Conservation (phyloP, 2,329 filamentous ascomycete genomes). For the Arthrobotrys conoides region DNA sequence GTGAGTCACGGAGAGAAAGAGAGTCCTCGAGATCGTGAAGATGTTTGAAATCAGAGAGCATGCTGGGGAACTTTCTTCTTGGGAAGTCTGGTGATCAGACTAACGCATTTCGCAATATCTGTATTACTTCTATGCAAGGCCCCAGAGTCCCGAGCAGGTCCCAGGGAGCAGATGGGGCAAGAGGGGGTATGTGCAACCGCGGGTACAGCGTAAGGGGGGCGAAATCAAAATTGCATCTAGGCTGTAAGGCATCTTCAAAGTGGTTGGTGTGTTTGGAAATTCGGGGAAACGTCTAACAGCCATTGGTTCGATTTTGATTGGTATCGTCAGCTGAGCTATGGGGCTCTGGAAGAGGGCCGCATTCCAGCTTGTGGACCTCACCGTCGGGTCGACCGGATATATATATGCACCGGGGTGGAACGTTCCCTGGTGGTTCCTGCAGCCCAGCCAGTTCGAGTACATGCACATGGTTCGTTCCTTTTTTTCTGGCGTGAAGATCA, state of each 20-base stretch:
- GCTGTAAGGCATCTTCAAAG: conserved; percentile 58
- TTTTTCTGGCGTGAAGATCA: conserved; percentile 19
- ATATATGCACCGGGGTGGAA: conserved; percentile 50
- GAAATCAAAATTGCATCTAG: conserved; percentile 55
- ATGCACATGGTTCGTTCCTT: conserved; percentile 18
- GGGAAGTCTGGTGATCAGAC: conserved; percentile 54
- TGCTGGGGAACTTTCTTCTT: conserved; percentile 31
- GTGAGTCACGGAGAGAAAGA: conserved; percentile 58
- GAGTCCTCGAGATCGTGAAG: conserved; percentile 39
- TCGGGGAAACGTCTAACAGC: conserved; percentile 31
- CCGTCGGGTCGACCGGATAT: conserved; percentile 54
- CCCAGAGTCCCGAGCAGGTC: conserved; percentile 23
- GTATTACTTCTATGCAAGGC: conserved; percentile 44
- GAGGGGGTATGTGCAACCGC: conserved; percentile 36
- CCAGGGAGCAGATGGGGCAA: conserved; percentile 23
- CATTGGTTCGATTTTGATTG: conserved; percentile 52
- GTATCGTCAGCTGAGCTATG: conserved; percentile 55
- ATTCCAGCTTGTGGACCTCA: conserved; percentile 39
- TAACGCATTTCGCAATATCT: conserved; percentile 56
- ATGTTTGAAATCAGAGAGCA: conserved; percentile 46
- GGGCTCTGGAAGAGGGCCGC: conserved; percentile 37
- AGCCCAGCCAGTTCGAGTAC: conserved; percentile 33
- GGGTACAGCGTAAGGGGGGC: conserved; percentile 50
- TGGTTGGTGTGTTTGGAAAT: conserved; percentile 44
- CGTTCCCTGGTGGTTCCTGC: conserved; percentile 51